A percentile compares a stretch with the other conserved stretches of the same genome.
Evolutionary conservation across 345 rosid species (phyloP).

Genomic region (Aurinia saxatilis): DNA sequence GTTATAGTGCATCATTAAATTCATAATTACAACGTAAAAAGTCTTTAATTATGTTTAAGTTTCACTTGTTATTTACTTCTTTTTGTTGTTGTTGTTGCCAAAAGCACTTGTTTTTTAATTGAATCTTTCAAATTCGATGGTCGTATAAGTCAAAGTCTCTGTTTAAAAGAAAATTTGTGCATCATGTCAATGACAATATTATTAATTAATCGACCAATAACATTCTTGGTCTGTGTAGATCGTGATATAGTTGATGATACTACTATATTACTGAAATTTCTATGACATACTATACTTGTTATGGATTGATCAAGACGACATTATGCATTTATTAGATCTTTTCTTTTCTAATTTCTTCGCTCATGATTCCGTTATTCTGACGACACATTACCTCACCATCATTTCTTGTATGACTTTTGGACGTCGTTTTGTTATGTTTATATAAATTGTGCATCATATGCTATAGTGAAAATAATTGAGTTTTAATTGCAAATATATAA

Average conservation of each 20-base stretch:
- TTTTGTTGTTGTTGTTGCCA: too few species aligned
- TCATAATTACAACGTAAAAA: background rate
- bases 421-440: background rate
- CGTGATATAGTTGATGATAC: conserved; percentile 1
- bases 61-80: background rate
- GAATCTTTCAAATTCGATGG: conserved; percentile 15
- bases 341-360: background rate
- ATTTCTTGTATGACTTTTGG: background rate
- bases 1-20: conserved; percentile 3
- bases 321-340: background rate
- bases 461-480: background rate
- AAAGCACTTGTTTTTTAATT: too few species aligned
- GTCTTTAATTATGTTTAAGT: background rate
- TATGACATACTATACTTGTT: conserved; percentile 6
- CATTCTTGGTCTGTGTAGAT: background rate
- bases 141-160: conserved; percentile 16
- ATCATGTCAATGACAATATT: conserved; percentile 4
- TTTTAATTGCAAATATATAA: background rate
- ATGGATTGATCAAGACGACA: background rate
- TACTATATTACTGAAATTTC: background rate
- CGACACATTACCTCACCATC: background rate
- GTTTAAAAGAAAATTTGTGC: conserved; percentile 4
- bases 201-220: background rate
- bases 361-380: background rate
- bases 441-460: background rate